phyloP scores from a whole-genome alignment of 2,329 filamentous ascomycete genomes.

The Cladosporium phlei region DNA sequence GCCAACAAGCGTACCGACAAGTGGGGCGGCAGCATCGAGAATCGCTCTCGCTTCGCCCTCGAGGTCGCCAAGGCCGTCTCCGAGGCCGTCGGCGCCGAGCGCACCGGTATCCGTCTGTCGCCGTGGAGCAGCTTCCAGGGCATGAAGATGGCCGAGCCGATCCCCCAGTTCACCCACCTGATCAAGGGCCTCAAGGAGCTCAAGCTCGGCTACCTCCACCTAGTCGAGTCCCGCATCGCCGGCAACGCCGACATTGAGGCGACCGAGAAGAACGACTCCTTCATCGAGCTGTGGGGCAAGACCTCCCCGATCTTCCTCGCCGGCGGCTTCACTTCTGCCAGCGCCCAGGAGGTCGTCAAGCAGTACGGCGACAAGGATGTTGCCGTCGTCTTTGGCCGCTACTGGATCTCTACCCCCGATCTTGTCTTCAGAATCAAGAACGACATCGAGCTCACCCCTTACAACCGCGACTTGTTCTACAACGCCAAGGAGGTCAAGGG shows the following conservation, averaged over 20 bases:
- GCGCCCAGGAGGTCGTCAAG: slow-evolving; percentile 30
- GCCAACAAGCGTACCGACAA: slow-evolving; percentile 51
- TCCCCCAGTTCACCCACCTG: slow-evolving; percentile 60
- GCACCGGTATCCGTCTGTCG: slow-evolving; percentile 53
- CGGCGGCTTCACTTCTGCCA: slow-evolving; percentile 39
- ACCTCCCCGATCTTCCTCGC: slow-evolving; percentile 44
- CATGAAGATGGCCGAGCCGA: slow-evolving; percentile 53
- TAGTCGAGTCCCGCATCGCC: slow-evolving; percentile 55
- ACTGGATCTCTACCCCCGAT: slow-evolving; percentile 49
- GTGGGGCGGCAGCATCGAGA: slow-evolving; percentile 47
- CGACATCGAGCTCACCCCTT: slow-evolving; percentile 38
- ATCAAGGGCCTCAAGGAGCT: slow-evolving; percentile 48
- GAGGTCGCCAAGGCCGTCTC: slow-evolving; percentile 51
- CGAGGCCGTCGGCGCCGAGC: slow-evolving; percentile 49
- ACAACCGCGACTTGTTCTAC: slow-evolving; percentile 45
- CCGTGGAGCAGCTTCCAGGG: slow-evolving; percentile 59
- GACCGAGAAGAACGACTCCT: slow-evolving; percentile 40
- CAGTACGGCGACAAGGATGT: slow-evolving; percentile 40
- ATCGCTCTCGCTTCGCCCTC: slow-evolving; percentile 48
- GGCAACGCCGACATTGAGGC: slow-evolving; percentile 40
- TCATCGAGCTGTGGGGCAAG: slow-evolving; percentile 42
- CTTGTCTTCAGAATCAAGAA: slow-evolving; percentile 42
- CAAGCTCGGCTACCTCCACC: slow-evolving; percentile 57
- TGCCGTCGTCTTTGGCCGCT: slow-evolving; percentile 44
- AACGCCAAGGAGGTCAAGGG: slow-evolving; percentile 34